Base-by-base conservation (phyloP, 805 yeast genomes). In the Candida adriatica region DNA sequence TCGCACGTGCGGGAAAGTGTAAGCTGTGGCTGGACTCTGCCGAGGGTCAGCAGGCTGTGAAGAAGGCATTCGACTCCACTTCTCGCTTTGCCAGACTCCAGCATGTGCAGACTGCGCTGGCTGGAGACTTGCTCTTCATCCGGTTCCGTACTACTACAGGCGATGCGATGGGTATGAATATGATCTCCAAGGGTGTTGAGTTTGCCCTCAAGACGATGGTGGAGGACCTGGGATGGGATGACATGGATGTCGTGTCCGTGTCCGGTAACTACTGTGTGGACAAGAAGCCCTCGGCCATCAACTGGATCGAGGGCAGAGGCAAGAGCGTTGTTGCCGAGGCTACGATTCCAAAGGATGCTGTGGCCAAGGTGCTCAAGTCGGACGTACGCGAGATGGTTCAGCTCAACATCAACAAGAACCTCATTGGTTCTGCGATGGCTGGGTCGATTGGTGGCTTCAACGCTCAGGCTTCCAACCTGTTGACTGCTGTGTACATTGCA, bases 151-250 rank as follows among this genome's bases (percentile, higher is more conserved):
- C 99, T n/a, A 87, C 95, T 24, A 92, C 99, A 13, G 99, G 99
- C 59, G 99, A 92, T 66, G 99, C 99, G 13, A 92, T 92, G 99
- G 99, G 99, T 43, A 92, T 92, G 99, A 92, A 92, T 58, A 92
- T 92, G 99, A 92, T 92, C 40, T 90, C 97, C 18, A 92, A 92
- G 62, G 99, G 98, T 59, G 96, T 87, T 27, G 99, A 92, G 56
- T 70, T 66, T 56, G 75, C 96, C 1, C 71, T 92, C 51, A 77
- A 78, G 40, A 75, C 71, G 55, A 86, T 92, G 95, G 75, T 72
- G 26, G 83, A 80, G 49, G 88, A 80, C 48, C 79, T 79, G 55
- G 97, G 96, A 4, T 92, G 90, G 76, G 77, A 75, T 16, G 98
- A 92, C 60, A 92, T 92, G 99, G 75, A 72, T 40, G 72, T 92